These are phyloP conservation scores for Chaetomiaceae sp. DNA, from an alignment of 2,329 filamentous ascomycete genomes.

Conservation along the genomic window DNA sequence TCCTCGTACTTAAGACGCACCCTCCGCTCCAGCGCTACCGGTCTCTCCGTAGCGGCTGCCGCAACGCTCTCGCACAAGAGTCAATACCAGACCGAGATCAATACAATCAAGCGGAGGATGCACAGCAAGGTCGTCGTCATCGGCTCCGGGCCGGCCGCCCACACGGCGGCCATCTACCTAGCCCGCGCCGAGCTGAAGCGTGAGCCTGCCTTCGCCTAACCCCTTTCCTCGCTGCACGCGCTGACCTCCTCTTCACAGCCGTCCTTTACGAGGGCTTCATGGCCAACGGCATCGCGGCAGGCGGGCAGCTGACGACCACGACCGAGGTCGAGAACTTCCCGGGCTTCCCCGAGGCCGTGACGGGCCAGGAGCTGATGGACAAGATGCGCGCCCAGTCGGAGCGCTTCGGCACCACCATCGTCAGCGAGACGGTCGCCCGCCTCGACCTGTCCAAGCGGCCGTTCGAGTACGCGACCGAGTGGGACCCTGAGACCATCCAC, in stretches of 20 bases:
- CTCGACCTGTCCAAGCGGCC: conserved; percentile 80
- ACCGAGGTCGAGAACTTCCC: conserved; percentile 99
- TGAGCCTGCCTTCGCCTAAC: conserved; percentile 34
- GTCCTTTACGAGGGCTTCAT: conserved; percentile 98
- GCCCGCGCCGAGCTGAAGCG: conserved; percentile 89
- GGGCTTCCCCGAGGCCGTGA: conserved; percentile 85
- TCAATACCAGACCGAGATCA: conserved; percentile 32
- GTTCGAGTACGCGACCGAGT: conserved; percentile 93
- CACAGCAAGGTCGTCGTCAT: conserved; percentile 90
- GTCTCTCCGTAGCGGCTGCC: conserved; percentile 69
- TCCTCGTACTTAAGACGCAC: conserved; percentile 74
- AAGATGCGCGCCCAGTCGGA: conserved; percentile 89
- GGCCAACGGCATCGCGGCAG: conserved; percentile 91
- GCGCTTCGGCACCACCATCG: conserved; percentile 87
- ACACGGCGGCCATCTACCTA: conserved; percentile 96
- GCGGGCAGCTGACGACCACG: conserved; percentile 95
- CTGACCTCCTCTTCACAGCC: conserved; percentile 45
- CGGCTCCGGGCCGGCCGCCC: conserved; percentile 94
- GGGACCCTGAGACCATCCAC: conserved; percentile 73
- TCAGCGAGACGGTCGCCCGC: conserved; percentile 86
- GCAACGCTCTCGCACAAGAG: conserved; percentile 58
- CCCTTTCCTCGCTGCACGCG: neutral
- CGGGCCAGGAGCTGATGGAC: conserved; percentile 88
- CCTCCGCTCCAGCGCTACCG: conserved; percentile 67
- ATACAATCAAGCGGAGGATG: conserved; percentile 59